Evolutionary conservation across 768 basidiomycete species (phyloP), one percentile per base, ranked within the genome.

Genomic region (Neoboletus brunneissimus): DNA sequence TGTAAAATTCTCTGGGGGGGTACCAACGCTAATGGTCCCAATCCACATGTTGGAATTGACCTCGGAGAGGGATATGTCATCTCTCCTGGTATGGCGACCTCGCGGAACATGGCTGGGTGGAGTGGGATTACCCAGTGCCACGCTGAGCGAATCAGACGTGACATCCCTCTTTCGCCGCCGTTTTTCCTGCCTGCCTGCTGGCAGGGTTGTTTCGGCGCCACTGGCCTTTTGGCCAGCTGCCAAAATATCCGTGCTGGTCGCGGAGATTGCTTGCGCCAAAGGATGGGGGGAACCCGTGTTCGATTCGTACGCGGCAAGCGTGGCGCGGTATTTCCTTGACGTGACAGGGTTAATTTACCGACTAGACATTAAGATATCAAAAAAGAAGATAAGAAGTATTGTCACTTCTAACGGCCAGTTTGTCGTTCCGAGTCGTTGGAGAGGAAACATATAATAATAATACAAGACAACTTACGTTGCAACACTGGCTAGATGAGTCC

Each of bases 1-100:
- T 59, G 69, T 73, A 61, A 76, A 81, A 15, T 56, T 61, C 57
- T 67, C 64, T 5, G 77, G 67, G 18, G 82, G 82, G 10, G 75
- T 81, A 9, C 82, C 82, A 18, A 82, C 76, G 22, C 66, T 65
- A 42, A 82, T 76, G 6, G 67, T 51, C 25, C 80, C 81, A 38
- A 73, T 71, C 81, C 81, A 83, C 55, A 81, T 67, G 42, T 67
- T 60, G 15, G 69, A 70, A 51, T 67, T 62, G 46, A 76, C 73
- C 48, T 75, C 73, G 12, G 70, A 69, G 38, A 83, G 70, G 9
- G 69, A 43, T 29, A 67, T 69, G 3, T 67, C 67, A 23, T 56
- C 66, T 37, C 76, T 70, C 63, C 66, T 72, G 50, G 4, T 20
- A n/a, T 48, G 49, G n/a, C n/a, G 44, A 42, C 62, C 54, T 38